These are phyloP conservation scores for Raphanus hybrid DNA, from an alignment of 441 rosid species.

Conservation along the genomic window DNA sequence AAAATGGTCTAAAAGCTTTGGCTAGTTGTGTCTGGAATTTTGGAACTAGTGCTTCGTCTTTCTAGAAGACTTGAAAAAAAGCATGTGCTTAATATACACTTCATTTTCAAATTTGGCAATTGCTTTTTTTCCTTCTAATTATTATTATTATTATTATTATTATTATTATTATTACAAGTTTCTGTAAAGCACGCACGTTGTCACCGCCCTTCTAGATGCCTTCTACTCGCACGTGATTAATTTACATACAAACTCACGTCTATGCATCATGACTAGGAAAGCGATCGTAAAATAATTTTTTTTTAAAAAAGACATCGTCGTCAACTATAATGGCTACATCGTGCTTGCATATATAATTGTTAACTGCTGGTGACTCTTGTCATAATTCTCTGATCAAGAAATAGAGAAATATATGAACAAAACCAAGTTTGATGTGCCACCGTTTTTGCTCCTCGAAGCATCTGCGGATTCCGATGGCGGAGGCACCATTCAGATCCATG, in stretches of 20 bases:
- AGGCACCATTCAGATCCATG: background rate
- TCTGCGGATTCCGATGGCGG: slow-evolving; percentile 65
- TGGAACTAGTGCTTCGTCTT: no score
- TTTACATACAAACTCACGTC: slow-evolving; percentile 15
- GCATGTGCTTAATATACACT: background rate
- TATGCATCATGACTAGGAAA: slow-evolving; percentile 28
- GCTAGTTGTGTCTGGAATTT: no score
- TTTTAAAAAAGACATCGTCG: background rate
- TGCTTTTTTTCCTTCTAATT: slow-evolving; percentile 18
- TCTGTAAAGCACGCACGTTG: slow-evolving; percentile 1
- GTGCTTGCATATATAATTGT: background rate
- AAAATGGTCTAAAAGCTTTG: no score
- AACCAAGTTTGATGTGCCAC: slow-evolving; percentile 50
- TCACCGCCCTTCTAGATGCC: slow-evolving; percentile 7
- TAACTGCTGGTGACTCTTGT: background rate
- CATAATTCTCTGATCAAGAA: background rate
- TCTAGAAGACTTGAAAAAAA: no score
- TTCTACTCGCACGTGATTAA: slow-evolving; percentile 21
- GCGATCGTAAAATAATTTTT: background rate
- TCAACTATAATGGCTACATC: slow-evolving; percentile 36
- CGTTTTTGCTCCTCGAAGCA: slow-evolving; percentile 64
- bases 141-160: background rate
- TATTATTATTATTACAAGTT: background rate
- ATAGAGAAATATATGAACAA: slow-evolving; percentile 10
- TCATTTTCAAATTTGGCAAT: slow-evolving; percentile 29